Percentiles rank a stretch among this genome's conserved stretches.
Conservation (phyloP, 345 rosid species). For the Brassica incana region DNA sequence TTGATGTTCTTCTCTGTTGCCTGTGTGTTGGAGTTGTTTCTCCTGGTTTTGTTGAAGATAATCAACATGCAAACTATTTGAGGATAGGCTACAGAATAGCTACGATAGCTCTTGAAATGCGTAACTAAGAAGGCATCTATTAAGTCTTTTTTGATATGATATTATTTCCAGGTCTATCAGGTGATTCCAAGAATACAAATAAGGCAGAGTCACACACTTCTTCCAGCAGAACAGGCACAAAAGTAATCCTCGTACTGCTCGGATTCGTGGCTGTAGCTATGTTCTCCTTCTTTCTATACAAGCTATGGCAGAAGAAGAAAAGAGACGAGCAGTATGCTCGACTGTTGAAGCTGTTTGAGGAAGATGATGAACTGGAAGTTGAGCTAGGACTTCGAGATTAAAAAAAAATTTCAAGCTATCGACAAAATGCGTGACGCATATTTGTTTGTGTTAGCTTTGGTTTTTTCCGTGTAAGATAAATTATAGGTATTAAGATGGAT, state of each 20-base stretch:
- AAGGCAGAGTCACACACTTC: conserved; percentile 45
- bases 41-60: background rate
- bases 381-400: conserved; percentile 92
- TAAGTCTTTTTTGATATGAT: conserved; percentile 13
- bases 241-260: conserved; percentile 52
- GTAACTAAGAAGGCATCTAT: background rate
- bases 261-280: conserved; percentile 52
- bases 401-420: conserved; percentile 13
- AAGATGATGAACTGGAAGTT: conserved; percentile 95
- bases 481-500: background rate
- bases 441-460: conserved; percentile 3
- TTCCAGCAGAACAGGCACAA: conserved; percentile 52
- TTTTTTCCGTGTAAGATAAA: conserved; percentile 6
- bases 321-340: conserved; percentile 96
- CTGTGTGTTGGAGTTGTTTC: background rate
- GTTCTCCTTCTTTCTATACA: conserved; percentile 68
- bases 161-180: conserved; percentile 51
- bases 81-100: background rate
- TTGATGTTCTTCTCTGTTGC: conserved; percentile 15
- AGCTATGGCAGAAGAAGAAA: conserved; percentile 96
- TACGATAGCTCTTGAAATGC: background rate
- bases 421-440: conserved; percentile 5
- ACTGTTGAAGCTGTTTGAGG: conserved; percentile 89
- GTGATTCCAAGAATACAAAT: conserved; percentile 48
- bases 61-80: background rate